Base-by-base conservation (phyloP, 2,329 filamentous ascomycete species). In the Penicillium paneum region DNA sequence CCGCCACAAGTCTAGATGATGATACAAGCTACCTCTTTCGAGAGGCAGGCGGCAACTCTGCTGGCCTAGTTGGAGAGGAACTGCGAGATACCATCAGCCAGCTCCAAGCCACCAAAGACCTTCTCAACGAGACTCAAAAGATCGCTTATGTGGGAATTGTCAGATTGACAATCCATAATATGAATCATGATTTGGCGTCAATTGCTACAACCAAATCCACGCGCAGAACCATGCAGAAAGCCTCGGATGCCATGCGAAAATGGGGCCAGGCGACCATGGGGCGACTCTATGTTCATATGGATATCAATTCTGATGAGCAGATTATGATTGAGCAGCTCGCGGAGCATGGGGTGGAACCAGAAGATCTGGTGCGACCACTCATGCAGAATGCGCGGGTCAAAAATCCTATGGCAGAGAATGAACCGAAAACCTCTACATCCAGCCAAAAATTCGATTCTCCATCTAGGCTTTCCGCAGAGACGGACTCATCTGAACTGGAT, bases 251-350 rank as follows among this genome's bases (percentile, higher is more conserved):
- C 34, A 87, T 90, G 77, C 88, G 88, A 73, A 97, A 97, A 89
- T 99, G 93, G 93, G 86, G 89, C 53, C 94, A 99, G 72, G 95
- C 95, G 77, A 96, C 96, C 82, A 99, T 99, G 92, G 85, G 97
- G 56, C 85, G 93, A 24, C 73, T 99, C 12, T 99, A 97, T 71
- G 79, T 85, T 12, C 94, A 99, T 74, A 99, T 99, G 94, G 94
- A 99, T 56, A 95, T 99, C 66, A 91, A 87, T 67, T 79, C 87
- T 32, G 73, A 74, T 55, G 94, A 99, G 74, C 94, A 99, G 77
- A 80, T 99, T 71, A 99, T 99, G 94, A 97, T 99, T 63, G 94
- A 99, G 76, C 94, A 99, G 73, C 80, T 99, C 55, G 88, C 90
- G 12, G 89, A 94, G 54, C 94, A 99, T 74, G 94, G 93, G 5